Evolutionary conservation across 345 rosid species (phyloP).

Genomic region (Garcia nutans): DNA sequence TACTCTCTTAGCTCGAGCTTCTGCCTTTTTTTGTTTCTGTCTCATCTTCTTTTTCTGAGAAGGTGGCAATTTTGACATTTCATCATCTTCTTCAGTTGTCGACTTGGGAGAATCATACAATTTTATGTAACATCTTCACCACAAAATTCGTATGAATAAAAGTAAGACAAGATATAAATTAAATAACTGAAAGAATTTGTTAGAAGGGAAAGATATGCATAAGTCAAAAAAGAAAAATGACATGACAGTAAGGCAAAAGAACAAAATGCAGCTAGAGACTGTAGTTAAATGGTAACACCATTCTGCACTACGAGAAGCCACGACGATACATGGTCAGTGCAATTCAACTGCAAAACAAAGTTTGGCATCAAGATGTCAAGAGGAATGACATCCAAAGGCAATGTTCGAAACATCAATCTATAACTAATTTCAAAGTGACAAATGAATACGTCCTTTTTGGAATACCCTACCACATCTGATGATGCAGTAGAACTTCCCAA

Average conservation of each 20-base stretch:
- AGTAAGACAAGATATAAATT: not conserved
- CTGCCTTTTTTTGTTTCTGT: constrained; percentile 90
- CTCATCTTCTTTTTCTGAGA: constrained; percentile 91
- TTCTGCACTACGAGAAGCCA: not conserved
- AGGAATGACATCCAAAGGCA: not conserved
- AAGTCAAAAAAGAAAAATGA: not conserved
- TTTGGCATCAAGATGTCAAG: not conserved
- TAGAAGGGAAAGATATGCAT: not conserved
- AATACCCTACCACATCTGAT: not conserved
- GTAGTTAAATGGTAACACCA: not conserved
- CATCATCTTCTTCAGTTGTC: constrained; percentile 69
- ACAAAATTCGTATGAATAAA: constrained; percentile 24
- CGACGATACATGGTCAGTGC: not conserved
- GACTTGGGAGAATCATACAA: constrained; percentile 88
- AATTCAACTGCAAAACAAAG: not conserved
- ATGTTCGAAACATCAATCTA: not conserved
- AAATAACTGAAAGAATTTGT: not conserved
- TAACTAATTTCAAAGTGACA: not conserved
- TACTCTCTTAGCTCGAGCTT: constrained; percentile 97
- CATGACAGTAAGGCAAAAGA: not conserved
- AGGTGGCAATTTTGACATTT: constrained; percentile 73
- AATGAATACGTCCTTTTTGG: not conserved
- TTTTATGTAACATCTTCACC: constrained; percentile 80
- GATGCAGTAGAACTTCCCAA: not conserved
- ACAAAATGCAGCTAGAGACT: not conserved